These are phyloP conservation scores for Emergomyces pasteurianus DNA, from an alignment of 2,329 filamentous ascomycete species.

Conservation along the genomic window DNA sequence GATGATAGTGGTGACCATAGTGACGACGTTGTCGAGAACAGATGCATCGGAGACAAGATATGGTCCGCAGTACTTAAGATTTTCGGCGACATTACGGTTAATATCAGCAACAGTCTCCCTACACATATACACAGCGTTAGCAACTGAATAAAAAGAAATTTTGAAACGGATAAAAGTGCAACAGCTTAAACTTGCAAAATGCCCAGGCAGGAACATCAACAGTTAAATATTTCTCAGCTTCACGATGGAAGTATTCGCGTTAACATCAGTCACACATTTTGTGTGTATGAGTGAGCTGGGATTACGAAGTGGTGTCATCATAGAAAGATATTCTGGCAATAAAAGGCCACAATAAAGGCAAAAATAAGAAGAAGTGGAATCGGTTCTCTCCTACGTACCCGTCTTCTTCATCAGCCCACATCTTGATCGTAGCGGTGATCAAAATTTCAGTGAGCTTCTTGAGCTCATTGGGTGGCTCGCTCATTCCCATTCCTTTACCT, in stretches of 20 bases:
- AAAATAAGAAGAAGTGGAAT: constrained; percentile 11
- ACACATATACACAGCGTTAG: constrained; percentile 31
- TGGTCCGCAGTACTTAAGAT: constrained; percentile 81
- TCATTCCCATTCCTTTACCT: constrained; percentile 57
- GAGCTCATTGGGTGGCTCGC: constrained; percentile 65
- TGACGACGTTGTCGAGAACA: constrained; percentile 63
- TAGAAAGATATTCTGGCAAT: constrained; percentile 24
- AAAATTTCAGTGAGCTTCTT: constrained; percentile 77
- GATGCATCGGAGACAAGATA: constrained; percentile 64
- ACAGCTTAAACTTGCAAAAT: constrained; percentile 24
- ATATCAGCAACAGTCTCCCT: constrained; percentile 88
- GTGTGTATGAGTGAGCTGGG: constrained; percentile 99
- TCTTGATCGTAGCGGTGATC: constrained; percentile 66
- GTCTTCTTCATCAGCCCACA: constrained; percentile 86
- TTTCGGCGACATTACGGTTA: constrained; percentile 83
- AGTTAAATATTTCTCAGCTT: constrained; percentile 21
- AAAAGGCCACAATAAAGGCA: constrained; percentile 13
- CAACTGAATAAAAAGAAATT: constrained; percentile 12
- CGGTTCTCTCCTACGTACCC: constrained; percentile 54
- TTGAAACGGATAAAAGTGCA: constrained; percentile 11
- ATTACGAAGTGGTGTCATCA: constrained; percentile 92
- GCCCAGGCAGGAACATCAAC: constrained; percentile 19
- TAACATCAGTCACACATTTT: constrained; percentile 75
- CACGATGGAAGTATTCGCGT: constrained; percentile 48
- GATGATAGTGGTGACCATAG: constrained; percentile 65